Base-by-base conservation (phyloP, 257 asterid genomes). In the Lycium barbarum region DNA sequence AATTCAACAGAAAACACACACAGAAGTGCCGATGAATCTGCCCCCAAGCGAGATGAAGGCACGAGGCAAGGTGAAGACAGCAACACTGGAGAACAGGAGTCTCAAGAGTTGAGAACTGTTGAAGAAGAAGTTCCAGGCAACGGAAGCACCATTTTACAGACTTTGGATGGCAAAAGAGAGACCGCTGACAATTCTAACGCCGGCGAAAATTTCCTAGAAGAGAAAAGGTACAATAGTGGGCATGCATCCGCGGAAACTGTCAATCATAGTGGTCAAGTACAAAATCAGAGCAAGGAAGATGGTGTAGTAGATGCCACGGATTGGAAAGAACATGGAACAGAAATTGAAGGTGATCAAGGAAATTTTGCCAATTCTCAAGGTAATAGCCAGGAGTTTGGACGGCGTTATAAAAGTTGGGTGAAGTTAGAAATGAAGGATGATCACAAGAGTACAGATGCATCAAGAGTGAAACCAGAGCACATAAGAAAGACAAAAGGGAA, bases 401-500 rank as follows among this genome's bases (percentile, higher is more conserved):
- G 1, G 57, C 36, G 13, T 9, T 38, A 45, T 47, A 51, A 81
- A 12, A 88, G 83, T 3, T 86, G 86, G 76, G 54, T 47, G 89
- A 86, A 84, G 84, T 36, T 85, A 88, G 93, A 89, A 80, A 38
- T 54, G 85, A 85, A 79, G 35, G 83, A 83, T 33, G 83, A 81
- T 54, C 36, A 66, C 62, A 84, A 55, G 18, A 65, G 66, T 68
- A 72, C 84, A 66, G 57, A 70, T 26, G 12, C 14, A 51, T 78
- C 66, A 33, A 33, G 17, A 26, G 33, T 53, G 9, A 15, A 53
- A 9, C 66, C 26, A 17, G 49, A 78, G 49, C 3, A 53, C 17
- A 78, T 53, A 15, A 90, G 86, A 79, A 90, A 83, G 87, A 22
- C 86, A 36, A 87, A 80, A 80, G 90, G 90, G 79, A 93, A 88